phyloP scores from a whole-genome alignment of 2,329 filamentous ascomycete genomes.

The Aspergillus transmontanensis region DNA sequence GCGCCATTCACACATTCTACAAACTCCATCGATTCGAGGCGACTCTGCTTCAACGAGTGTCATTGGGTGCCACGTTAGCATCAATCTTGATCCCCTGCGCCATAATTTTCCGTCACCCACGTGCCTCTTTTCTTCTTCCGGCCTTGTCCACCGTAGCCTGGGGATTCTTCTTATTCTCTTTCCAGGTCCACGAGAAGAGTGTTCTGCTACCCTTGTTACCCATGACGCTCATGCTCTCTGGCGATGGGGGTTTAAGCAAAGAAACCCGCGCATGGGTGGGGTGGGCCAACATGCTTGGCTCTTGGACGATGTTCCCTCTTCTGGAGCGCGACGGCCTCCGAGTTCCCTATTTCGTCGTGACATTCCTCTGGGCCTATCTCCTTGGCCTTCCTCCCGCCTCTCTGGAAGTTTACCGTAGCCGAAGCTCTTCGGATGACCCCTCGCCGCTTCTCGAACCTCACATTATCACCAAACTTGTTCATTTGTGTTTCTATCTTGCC shows the following conservation, averaged over 20 bases:
- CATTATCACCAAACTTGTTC: conserved; percentile 68
- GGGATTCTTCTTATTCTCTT: conserved; percentile 97
- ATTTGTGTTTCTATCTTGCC: conserved; percentile 71
- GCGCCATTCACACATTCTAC: conserved; percentile 82
- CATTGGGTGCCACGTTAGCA: conserved; percentile 72
- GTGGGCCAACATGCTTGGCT: conserved; percentile 87
- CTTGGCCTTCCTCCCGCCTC: conserved; percentile 82
- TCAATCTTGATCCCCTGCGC: conserved; percentile 79
- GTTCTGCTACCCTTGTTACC: conserved; percentile 88
- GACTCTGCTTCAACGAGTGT: conserved; percentile 72
- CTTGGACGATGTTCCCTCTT: conserved; percentile 92
- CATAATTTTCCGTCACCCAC: conserved; percentile 76
- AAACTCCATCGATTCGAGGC: conserved; percentile 79
- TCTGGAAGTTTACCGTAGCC: conserved; percentile 65
- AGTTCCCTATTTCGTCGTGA: conserved; percentile 82
- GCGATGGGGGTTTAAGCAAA: conserved; percentile 74
- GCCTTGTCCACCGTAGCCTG: conserved; percentile 84
- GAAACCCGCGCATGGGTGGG: conserved; percentile 86
- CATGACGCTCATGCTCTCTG: conserved; percentile 84
- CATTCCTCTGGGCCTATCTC: conserved; percentile 87
- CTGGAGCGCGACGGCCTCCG: conserved; percentile 80
- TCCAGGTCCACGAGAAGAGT: conserved; percentile 98
- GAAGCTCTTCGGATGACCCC: conserved; percentile 34
- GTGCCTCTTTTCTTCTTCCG: conserved; percentile 74
- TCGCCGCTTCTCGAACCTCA: conserved; percentile 51